Base-by-base conservation (phyloP, 176 grass and related monocot genomes). In the Melocanna baccifera region DNA sequence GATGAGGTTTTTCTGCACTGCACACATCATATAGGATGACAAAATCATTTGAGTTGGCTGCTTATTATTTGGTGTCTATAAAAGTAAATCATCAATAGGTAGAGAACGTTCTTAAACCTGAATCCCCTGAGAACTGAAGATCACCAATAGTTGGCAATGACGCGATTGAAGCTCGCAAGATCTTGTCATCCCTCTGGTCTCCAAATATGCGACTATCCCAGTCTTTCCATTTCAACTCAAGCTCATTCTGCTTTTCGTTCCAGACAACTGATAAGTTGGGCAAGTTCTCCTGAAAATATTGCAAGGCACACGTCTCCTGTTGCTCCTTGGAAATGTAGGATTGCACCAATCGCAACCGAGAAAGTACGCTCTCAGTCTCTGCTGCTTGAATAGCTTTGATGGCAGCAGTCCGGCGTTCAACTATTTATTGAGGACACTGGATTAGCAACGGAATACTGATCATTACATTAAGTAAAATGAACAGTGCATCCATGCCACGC, bases 271-370 rank as follows among this genome's bases (percentile, higher is more conserved):
- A 71, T 22, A 93, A 30, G 78, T 94, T 90, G 37, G 91, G 93
- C 30, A 95, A 78, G 46, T 93, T 93, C 66, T 95, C 93, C 81
- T 87, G 55, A 37, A 98, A 98, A 88, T 86, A 98, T 61, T 92
- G 58, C 70, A 93, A 69, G 52, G 91, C 93, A 12, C 83, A 76
- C 66, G 79, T 83, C 42, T 98, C 87, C 26, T 87, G 51, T 67
- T 95, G 93, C 68, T 95, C 96, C 64, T 85, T 86, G 45, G 84
- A 88, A 43, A 92, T 67, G 57, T 86, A 94, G 6, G 91, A 94
- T 57, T 46, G 69, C 11, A 89, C 23, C 75, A 89, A 69, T 20
- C 58, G 85, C 58, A 92, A 43, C 74, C 88, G 78, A 68, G 90
- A 96, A 34, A 87, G 86, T 36, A 87, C 42, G 48, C 89, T 92